These are phyloP conservation scores for Volvox africanus DNA, from an alignment of 139 green algal genomes.

Conservation along the genomic window DNA sequence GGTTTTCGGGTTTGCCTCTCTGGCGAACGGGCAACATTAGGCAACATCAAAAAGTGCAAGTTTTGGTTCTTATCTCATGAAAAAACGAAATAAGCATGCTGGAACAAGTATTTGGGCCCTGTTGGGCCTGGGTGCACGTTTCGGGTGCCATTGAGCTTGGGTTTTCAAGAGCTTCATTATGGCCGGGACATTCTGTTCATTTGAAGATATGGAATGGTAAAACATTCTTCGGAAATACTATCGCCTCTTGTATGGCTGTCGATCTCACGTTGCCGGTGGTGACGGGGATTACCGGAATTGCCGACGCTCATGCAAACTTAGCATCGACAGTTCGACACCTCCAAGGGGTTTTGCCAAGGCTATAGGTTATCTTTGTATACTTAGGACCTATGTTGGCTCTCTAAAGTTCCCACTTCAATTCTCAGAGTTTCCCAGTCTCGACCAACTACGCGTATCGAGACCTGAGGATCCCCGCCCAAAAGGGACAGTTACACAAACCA, in stretches of 20 bases:
- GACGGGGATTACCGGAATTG: not conserved
- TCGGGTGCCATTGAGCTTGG: too few species aligned
- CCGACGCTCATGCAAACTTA: not conserved
- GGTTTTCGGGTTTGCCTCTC: not conserved
- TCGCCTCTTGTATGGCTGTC: too few species aligned
- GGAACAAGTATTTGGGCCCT: too few species aligned
- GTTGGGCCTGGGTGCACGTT: too few species aligned
- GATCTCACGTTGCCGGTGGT: not conserved
- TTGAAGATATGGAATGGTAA: not conserved
- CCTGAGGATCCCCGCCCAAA: not conserved
- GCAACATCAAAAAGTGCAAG: not conserved
- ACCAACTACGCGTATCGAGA: not conserved
- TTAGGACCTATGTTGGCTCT: not conserved
- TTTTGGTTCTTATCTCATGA: not conserved
- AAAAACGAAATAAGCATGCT: not conserved
- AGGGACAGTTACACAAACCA: not conserved
- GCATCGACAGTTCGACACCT: not conserved
- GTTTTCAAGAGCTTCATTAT: too few species aligned
- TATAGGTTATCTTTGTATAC: not conserved
- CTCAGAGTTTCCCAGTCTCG: not conserved
- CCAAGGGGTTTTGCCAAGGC: not conserved
- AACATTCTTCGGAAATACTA: not conserved
- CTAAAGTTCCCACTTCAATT: not conserved
- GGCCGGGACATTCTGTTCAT: too few species aligned
- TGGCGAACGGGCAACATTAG: too few species aligned